A percentile compares a stretch with the other conserved stretches of the same genome.
Conservation (phyloP, 1,139 yeast genomes). For the Hanseniaspora sp. region DNA sequence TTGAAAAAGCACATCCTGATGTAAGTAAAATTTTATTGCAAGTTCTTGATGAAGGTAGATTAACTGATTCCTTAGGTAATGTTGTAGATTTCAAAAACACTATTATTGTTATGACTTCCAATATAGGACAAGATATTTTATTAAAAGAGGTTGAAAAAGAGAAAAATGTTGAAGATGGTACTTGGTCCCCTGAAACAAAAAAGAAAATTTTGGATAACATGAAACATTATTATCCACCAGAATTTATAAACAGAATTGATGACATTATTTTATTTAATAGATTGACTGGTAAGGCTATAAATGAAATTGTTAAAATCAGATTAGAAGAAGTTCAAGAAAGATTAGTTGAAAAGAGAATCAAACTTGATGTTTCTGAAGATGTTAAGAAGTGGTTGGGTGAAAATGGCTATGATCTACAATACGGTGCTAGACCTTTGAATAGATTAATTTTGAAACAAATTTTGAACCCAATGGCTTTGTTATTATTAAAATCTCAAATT, state of each 20-base stretch:
- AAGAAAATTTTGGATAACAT: constrained; percentile 52
- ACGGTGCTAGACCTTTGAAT: constrained; percentile 94
- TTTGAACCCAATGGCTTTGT: constrained; percentile 75
- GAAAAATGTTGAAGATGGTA: constrained; percentile 37
- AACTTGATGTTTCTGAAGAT: constrained; percentile 43
- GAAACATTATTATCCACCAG: constrained; percentile 76
- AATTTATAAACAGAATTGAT: constrained; percentile 84
- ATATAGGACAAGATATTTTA: constrained; percentile 85
- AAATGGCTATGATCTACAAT: constrained; percentile 77
- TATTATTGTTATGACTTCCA: constrained; percentile 92
- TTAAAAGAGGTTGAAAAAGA: constrained; percentile 40
- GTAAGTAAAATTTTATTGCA: constrained; percentile 78
- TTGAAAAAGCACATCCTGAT: constrained; percentile 94
- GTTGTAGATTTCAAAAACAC: constrained; percentile 90
- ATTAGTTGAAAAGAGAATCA: constrained; percentile 67
- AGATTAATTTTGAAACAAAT: constrained; percentile 72
- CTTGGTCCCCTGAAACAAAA: constrained; percentile 41
- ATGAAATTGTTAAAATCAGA: constrained; percentile 73
- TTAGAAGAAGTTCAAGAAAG: constrained; percentile 69
- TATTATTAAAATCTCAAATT: constrained; percentile 68
- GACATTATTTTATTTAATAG: constrained; percentile 85
- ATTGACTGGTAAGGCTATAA: constrained; percentile 59
- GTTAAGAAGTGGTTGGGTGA: constrained; percentile 72
- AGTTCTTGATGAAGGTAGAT: constrained; percentile 86
- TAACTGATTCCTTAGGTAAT: constrained; percentile 91